phyloP scores from a whole-genome alignment of 495 filamentous ascomycete species.

The Xanthoparmelia taractica region DNA sequence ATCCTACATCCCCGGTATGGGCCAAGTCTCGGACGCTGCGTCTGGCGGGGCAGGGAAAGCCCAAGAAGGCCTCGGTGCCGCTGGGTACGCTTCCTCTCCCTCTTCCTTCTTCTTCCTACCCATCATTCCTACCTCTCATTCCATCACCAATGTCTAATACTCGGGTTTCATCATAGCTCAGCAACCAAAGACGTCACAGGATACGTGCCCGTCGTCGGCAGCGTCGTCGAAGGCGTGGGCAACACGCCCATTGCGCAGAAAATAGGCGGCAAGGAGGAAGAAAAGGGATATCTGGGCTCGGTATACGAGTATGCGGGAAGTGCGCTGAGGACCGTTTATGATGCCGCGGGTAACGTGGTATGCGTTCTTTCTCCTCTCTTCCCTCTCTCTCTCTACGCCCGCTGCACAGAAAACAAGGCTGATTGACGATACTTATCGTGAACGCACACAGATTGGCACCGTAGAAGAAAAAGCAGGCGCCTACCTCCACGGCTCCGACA shows the following conservation, averaged over 20 bases:
- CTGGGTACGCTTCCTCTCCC: slow-evolving; percentile 2
- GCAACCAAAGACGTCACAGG: slow-evolving; percentile 16
- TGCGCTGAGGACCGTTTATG: slow-evolving; percentile 18
- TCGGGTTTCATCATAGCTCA: no score
- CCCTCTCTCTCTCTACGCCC: background rate
- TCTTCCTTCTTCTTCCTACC: no score
- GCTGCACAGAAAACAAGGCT: no score
- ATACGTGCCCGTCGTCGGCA: slow-evolving; percentile 19
- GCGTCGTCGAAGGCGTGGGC: slow-evolving; percentile 21
- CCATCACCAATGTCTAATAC: no score
- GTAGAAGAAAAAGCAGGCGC: slow-evolving; percentile 20
- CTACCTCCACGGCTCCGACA: slow-evolving; percentile 15
- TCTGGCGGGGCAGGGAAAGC: slow-evolving; percentile 16
- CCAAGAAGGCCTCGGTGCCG: slow-evolving; percentile 14
- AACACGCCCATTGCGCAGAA: slow-evolving; percentile 19
- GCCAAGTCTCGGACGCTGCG: slow-evolving; percentile 11
- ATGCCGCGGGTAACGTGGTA: slow-evolving; percentile 22
- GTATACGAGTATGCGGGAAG: slow-evolving; percentile 17
- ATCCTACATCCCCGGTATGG: slow-evolving; percentile 17
- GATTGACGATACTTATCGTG: no score
- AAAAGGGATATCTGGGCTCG: slow-evolving; percentile 20
- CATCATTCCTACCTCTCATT: no score
- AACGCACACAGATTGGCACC: slow-evolving; percentile 14
- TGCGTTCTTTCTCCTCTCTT: background rate
- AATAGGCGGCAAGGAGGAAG: slow-evolving; percentile 19